Conservation (phyloP, 805 yeast species). For the Wilhelminamyces savonicus region DNA sequence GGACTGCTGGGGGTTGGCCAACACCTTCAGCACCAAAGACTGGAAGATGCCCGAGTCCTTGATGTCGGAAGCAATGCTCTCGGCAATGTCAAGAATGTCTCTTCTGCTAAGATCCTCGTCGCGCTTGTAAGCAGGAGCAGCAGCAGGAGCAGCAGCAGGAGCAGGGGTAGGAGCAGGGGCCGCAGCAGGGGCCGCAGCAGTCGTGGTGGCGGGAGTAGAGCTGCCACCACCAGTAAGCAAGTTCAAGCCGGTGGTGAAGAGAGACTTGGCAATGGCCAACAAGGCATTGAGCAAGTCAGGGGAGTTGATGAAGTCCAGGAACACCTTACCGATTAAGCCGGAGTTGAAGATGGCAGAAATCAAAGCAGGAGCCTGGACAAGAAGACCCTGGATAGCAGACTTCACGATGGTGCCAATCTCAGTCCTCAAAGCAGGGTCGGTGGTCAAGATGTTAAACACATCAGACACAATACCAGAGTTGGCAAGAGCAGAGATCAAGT, state of each 20-base stretch:
- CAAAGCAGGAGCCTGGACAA: conserved; percentile 36
- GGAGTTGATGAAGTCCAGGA: conserved; percentile 25
- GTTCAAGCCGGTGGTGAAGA: conserved; percentile 26
- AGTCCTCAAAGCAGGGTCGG: conserved; percentile 20
- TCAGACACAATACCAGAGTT: conserved; percentile 33
- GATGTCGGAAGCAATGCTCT: conserved; percentile 21
- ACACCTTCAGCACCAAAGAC: conserved; percentile 24
- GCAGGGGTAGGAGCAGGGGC: conserved; percentile 5
- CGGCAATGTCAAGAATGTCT: conserved; percentile 24
- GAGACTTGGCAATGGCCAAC: conserved; percentile 25
- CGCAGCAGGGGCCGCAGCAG: conserved; percentile 9
- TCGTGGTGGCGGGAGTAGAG: conserved; percentile 8
- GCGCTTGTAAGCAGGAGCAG: conserved; percentile 7
- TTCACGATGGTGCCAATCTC: conserved; percentile 21
- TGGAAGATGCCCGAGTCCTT: conserved; percentile 29
- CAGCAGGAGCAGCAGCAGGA: conserved; percentile 2
- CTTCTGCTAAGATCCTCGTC: conserved; percentile 19
- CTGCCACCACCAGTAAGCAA: conserved; percentile 12
- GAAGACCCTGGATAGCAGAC: conserved; percentile 24
- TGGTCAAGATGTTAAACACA: conserved; percentile 29
- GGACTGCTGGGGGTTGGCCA: conserved; percentile 31
- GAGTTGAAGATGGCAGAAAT: conserved; percentile 35
- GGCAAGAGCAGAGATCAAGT: conserved; percentile 30
- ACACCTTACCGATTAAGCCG: conserved; percentile 29
- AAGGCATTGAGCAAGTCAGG: conserved; percentile 26